phyloP scores from a whole-genome alignment of 352 stramenopile genomes.

The Phytophthora ohioensis region DNA sequence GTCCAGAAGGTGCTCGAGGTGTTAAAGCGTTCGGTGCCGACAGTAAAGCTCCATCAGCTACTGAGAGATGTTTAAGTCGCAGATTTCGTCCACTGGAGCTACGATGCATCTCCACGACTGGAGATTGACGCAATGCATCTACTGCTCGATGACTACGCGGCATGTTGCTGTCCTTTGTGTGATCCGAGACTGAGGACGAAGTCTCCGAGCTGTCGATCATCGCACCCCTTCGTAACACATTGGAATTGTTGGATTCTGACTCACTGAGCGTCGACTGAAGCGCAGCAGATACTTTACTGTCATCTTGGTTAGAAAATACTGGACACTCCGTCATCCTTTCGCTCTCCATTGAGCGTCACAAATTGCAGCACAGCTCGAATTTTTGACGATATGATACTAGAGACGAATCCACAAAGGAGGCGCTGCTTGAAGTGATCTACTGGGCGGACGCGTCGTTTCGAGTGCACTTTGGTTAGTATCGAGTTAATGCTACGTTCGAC shows the following conservation, averaged over 20 bases:
- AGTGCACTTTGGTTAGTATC: conserved; percentile 21
- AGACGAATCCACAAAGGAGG: neutral
- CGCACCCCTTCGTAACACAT: conserved; percentile 24
- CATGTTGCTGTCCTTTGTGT: conserved; percentile 13
- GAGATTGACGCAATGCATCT: conserved; percentile 33
- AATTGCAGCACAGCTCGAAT: neutral
- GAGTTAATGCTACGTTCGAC: neutral
- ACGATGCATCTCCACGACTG: conserved; percentile 54
- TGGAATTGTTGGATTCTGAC: conserved; percentile 26
- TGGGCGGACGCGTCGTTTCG: conserved; percentile 26
- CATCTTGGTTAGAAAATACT: neutral
- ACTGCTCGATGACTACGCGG: conserved; percentile 35
- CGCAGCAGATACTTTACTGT: conserved; percentile 9
- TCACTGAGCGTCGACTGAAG: conserved; percentile 14
- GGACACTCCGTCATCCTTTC: neutral
- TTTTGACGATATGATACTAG: neutral
- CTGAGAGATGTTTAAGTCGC: conserved; percentile 51
- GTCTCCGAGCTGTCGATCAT: conserved; percentile 10
- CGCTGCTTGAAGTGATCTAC: conserved; percentile 19
- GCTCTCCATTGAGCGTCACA: conserved; percentile 12
- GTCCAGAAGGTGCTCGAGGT: conserved; percentile 51
- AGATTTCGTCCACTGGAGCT: conserved; percentile 63
- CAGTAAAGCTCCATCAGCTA: conserved; percentile 40
- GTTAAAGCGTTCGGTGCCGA: conserved; percentile 53
- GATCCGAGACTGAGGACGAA: conserved; percentile 11